A percentile compares a stretch with the other conserved stretches of the same genome.
Evolutionary conservation across 1,284 basidiomycete species (phyloP).

Genomic region (Rhodofomes roseus): DNA sequence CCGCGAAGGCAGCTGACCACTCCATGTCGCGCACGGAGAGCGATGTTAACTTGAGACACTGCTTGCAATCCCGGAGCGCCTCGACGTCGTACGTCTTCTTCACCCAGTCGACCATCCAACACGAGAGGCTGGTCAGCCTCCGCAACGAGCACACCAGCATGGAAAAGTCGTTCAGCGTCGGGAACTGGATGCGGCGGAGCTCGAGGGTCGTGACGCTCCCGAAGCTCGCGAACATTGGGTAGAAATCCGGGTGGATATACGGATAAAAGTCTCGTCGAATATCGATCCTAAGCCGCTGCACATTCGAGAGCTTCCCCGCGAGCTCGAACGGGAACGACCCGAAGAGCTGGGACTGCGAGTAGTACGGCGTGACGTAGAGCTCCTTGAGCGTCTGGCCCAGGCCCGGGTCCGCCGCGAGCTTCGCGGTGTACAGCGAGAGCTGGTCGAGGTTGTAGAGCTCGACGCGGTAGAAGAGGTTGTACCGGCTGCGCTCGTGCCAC

Average conservation of each 20-base stretch:
- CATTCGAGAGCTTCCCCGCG: constrained; percentile 1
- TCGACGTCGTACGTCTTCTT: constrained; percentile 2
- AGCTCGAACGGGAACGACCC: constrained; percentile 5
- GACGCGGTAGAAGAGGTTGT: constrained; percentile 15
- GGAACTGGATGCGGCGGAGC: constrained; percentile 6
- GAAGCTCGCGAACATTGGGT: constrained; percentile 1
- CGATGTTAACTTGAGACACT: neutral
- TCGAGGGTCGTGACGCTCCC: constrained; percentile 12
- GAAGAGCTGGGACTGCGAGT: constrained; percentile 1
- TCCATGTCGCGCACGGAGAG: neutral
- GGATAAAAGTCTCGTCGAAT: constrained; percentile 5
- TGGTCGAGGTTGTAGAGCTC: constrained; percentile 8
- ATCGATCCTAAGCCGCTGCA: constrained; percentile 1
- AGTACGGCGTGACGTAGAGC: constrained; percentile 9
- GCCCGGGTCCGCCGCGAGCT: constrained; percentile 4
- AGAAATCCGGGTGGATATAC: constrained; percentile 6
- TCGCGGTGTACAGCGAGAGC: constrained; percentile 7
- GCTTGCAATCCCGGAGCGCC: neutral
- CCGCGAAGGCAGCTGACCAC: constrained; percentile 1
- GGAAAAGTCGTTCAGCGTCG: constrained; percentile 5
- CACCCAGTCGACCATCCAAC: constrained; percentile 5
- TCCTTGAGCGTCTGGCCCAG: constrained; percentile 11
- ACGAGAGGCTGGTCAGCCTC: neutral
- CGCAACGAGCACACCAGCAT: constrained; percentile 5
- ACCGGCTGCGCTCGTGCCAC: constrained; percentile 16